Base-by-base conservation (phyloP, 2,329 filamentous ascomycete genomes). In the Cladobotryum protrusum region DNA sequence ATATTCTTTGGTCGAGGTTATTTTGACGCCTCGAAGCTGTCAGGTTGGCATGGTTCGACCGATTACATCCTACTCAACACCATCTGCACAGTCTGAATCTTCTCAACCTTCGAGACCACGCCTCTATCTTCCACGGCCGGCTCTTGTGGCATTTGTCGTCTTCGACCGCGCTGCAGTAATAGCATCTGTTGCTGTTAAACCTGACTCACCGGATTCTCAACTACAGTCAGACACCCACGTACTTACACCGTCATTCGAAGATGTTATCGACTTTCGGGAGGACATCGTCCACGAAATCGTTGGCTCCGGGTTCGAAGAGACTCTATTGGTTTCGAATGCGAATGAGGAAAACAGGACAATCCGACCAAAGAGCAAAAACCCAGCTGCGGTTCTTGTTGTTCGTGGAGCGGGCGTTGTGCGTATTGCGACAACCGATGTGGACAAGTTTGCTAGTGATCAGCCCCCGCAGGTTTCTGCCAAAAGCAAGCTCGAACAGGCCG, bases 401-500 rank as follows among this genome's bases (percentile, higher is more conserved):
- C 78, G 82, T 51, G 82, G 82, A 12, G 78, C 78, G 2, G 83
- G 83, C 14, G 71, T 81, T 17, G 69, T 87, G 20, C 77, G 83
- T 45, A 67, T 86, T 39, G 72, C 79, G 15, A 75, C 79, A 17
- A 75, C 76, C 7, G 79, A 85, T 45, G 70, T 81, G 42, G 76
- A 81, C 54, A 79, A 76, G 52, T 83, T 85, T 59, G 74, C 74
- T 12, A 79, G 77, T 54, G 77, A 79, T 47, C 68, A 71, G 47
- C 74, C 80, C 4, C 82, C 81, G 1, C 69, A 74, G 56, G 80
- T 95, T 14, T 91, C 87, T 1, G 87, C 89, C 6, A 93, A 89
- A 68, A 88, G 83, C 68, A 96, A 93, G 68, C 77, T 99, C 37
- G 89, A 96, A 63, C 91, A 99, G 69, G 91, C 91, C 2, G 87